A percentile compares a stretch with the other conserved stretches of the same genome.
phyloP scores from a whole-genome alignment of 2,329 filamentous ascomycete species.

The Nemania sp. region DNA sequence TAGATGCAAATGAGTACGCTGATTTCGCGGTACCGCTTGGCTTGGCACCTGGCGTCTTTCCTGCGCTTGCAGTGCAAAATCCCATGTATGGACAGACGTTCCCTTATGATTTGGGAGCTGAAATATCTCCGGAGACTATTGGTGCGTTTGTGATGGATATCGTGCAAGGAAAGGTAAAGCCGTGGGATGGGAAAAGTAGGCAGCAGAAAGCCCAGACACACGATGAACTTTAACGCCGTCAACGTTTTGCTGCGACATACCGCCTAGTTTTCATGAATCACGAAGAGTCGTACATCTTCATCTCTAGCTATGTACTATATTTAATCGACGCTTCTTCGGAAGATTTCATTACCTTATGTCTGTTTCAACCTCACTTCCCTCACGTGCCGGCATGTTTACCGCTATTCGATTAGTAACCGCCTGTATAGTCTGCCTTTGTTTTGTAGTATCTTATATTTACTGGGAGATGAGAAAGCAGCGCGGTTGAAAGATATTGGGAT shows the following conservation, averaged over 20 bases:
- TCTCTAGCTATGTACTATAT: no score
- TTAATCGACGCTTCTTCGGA: not conserved
- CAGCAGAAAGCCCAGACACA: conserved; percentile 33
- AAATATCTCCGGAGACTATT: conserved; percentile 53
- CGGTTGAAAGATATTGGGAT: no score
- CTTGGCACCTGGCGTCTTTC: conserved; percentile 45
- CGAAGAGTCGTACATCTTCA: no score
- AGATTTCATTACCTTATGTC: not conserved
- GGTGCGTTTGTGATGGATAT: conserved; percentile 60
- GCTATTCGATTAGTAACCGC: no score
- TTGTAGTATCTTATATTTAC: no score
- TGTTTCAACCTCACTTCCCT: no score
- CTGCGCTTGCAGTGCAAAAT: conserved; percentile 59
- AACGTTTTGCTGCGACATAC: not conserved
- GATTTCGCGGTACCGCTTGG: conserved; percentile 58
- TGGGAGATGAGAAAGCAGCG: no score
- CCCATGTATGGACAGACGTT: conserved; percentile 59
- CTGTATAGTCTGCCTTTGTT: no score
- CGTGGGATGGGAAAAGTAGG: conserved; percentile 52
- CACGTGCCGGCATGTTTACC: no score
- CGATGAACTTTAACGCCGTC: conserved; percentile 43
- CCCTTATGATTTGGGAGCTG: conserved; percentile 50
- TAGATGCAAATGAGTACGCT: conserved; percentile 60
- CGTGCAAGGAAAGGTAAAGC: conserved; percentile 56
- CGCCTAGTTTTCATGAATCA: not conserved